A percentile compares a stretch with the other conserved stretches of the same genome.
These are phyloP conservation scores for Coniferiporia weirii DNA, from an alignment of 1,284 basidiomycete species.

Conservation along the genomic window DNA sequence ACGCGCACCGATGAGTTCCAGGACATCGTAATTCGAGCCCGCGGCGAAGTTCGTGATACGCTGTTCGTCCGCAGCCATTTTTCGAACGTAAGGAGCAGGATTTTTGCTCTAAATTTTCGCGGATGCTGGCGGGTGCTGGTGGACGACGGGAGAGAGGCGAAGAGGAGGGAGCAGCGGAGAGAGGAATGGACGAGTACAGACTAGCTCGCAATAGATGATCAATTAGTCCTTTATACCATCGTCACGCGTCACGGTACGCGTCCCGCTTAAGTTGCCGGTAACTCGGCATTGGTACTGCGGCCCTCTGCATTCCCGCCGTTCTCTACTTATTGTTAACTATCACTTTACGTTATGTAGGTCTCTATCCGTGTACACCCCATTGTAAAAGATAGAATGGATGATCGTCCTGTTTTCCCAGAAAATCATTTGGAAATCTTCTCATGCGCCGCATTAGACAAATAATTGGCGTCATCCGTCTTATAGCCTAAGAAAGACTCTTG, in stretches of 20 bases:
- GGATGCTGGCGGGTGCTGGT: not conserved
- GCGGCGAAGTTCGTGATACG: conserved; percentile 53
- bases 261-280: not conserved
- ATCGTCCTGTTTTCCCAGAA: no score
- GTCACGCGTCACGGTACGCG: not conserved
- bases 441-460: no score
- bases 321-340: not conserved
- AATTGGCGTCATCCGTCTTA: no score
- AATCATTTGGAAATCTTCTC: no score
- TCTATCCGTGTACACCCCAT: no score
- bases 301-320: not conserved
- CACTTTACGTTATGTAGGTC: no score
- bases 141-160: not conserved
- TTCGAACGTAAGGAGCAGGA: not conserved
- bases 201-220: not conserved
- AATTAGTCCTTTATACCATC: not conserved
- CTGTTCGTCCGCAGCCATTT: conserved; percentile 36
- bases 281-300: not conserved
- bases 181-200: not conserved
- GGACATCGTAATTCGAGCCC: conserved; percentile 59
- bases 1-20: conserved; percentile 62
- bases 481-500: no score
- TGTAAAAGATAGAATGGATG: no score
- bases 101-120: not conserved
- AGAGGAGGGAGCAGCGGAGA: not conserved